Evolutionary conservation across 2,329 filamentous ascomycete species (phyloP), one percentile per base, ranked within the genome.

Genomic region (Cercospora janseana): DNA sequence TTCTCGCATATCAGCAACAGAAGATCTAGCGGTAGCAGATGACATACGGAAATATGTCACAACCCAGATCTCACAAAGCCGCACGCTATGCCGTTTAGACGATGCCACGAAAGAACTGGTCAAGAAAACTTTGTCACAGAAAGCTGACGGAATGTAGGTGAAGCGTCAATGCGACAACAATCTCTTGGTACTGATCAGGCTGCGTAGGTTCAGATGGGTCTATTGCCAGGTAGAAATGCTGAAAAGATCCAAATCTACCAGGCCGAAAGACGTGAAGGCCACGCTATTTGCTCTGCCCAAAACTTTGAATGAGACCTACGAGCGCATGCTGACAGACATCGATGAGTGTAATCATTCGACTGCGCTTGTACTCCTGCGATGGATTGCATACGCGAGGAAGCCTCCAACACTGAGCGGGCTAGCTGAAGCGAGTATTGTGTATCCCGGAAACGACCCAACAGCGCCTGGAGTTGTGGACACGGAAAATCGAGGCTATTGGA

Each of bases 181-280:
- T n/a, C n/a, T n/a, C n/a, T n/a, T n/a, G n/a, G n/a, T n/a, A n/a
- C n/a, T n/a, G n/a, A n/a, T n/a, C n/a, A n/a, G n/a, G n/a, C n/a
- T 24, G 18, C 15, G n/a, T 13, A 65, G 61, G 62, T 65, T 65
- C 34, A 42, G 62, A 29, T 65, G 60, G 60, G 62, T 48, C 10
- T 57, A 38, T 38, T 63, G 60, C 26, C 59, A 64, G 47, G 28
- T 64, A 26, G 47, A 63, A 20, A 57, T 54, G 53, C 54, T 65
- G 15, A 55, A 57, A 31, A 58, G 49, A 29, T 41, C 52, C 4
- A 56, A 58, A 24, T 53, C 51, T 20, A 51, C 46, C 13, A 57
- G 40, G 41, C 59, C 54, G 1, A 60, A 45, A 28, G 40, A 8
- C 13, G 41, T 63, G 4, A 34, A 53, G 28, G 32, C 42, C 2